These are phyloP conservation scores for Raphanus sativus DNA, from an alignment of 345 rosid species.

Conservation along the genomic window DNA sequence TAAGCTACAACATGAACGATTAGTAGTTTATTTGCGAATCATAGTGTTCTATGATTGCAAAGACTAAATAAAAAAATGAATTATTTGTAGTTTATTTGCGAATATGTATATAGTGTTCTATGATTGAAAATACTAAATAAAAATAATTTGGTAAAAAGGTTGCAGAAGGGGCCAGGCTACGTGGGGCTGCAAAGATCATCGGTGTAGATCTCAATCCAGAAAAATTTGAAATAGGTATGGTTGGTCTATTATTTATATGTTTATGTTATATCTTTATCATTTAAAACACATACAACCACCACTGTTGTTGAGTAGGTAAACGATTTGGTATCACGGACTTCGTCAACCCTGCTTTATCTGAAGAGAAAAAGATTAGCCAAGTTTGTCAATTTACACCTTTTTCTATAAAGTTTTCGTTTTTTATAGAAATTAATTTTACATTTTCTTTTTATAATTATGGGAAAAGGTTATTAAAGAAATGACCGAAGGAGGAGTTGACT, in stretches of 20 bases:
- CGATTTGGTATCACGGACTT: conserved; percentile 67
- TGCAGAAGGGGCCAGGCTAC: conserved; percentile 62
- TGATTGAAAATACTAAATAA: background rate
- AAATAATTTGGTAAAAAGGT: conserved; percentile 42
- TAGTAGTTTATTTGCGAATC: background rate
- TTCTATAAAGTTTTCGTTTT: background rate
- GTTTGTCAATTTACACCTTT: conserved; percentile 30
- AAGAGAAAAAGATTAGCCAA: conserved; percentile 45
- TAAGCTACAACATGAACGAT: background rate
- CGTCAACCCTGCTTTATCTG: conserved; percentile 51
- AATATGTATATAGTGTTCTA: background rate
- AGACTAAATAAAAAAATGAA: background rate
- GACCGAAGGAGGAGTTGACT: conserved; percentile 74
- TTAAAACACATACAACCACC: background rate
- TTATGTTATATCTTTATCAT: background rate
- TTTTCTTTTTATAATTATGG: background rate
- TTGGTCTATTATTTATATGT: background rate
- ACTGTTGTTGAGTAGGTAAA: conserved; percentile 43
- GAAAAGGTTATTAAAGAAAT: conserved; percentile 58
- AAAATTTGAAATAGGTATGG: conserved; percentile 56
- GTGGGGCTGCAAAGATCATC: conserved; percentile 60
- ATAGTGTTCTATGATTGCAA: background rate
- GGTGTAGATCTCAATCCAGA: conserved; percentile 71
- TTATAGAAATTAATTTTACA: background rate
- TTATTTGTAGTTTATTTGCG: background rate